Evolutionary conservation across 2,329 filamentous ascomycete genomes (phyloP).

Genomic region (Fusarium citri): DNA sequence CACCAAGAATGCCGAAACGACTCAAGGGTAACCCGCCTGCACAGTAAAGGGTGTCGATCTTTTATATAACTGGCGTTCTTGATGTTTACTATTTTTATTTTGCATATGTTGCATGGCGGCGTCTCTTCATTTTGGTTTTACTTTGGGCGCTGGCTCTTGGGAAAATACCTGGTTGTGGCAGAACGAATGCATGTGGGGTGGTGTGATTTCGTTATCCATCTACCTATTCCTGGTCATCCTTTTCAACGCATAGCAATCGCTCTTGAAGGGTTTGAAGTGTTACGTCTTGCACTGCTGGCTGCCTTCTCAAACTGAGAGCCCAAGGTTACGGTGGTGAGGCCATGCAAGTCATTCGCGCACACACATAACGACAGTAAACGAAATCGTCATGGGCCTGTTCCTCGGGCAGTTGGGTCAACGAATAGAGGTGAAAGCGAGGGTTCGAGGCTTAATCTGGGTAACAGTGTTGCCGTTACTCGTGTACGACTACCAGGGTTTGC

Average conservation of each 20-base stretch:
- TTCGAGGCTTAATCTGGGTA: conserved; percentile 48
- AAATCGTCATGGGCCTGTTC: conserved; percentile 30
- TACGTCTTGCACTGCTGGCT: not conserved
- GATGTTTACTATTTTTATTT: conserved; percentile 38
- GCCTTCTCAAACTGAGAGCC: not conserved
- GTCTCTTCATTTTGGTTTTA: conserved; percentile 46
- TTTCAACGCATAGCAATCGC: conserved; percentile 23
- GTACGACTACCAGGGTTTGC: conserved; percentile 49
- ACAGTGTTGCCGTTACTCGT: conserved; percentile 49
- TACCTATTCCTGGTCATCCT: conserved; percentile 11
- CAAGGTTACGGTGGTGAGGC: conserved; percentile 2
- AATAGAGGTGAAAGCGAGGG: conserved; percentile 34
- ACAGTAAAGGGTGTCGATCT: conserved; percentile 33
- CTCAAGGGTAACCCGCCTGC: conserved; percentile 60
- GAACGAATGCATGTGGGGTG: conserved; percentile 42
- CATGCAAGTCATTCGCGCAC: conserved; percentile 12
- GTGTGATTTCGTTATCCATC: conserved; percentile 23
- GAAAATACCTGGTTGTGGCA: conserved; percentile 40
- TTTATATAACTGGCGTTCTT: not conserved
- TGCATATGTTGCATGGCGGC: conserved; percentile 54
- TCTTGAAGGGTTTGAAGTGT: conserved; percentile 10
- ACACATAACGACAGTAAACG: conserved; percentile 33
- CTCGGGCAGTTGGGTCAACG: conserved; percentile 26
- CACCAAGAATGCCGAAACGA: conserved; percentile 68
- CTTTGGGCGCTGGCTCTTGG: conserved; percentile 31